Percentiles rank a stretch among this genome's conserved stretches.
Conservation (phyloP, 306 rosid species). For the Quercus aquifolioides region DNA sequence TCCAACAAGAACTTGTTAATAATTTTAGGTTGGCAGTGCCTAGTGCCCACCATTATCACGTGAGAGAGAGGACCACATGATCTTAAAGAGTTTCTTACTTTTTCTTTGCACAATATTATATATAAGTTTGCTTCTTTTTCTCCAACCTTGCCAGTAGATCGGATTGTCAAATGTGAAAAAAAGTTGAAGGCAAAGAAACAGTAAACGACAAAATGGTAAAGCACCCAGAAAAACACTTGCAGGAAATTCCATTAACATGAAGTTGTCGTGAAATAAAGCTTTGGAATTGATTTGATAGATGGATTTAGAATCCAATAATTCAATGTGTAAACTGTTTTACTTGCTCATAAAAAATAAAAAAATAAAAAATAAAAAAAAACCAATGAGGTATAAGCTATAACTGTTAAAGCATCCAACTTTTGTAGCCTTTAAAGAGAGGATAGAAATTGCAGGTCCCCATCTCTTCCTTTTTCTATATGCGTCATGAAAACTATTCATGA, state of each 20-base stretch:
- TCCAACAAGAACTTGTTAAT: no score
- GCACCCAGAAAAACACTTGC: neutral
- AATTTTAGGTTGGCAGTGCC: no score
- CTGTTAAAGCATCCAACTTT: neutral
- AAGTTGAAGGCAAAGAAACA: neutral
- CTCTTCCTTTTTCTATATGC: neutral
- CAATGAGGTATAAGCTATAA: no score
- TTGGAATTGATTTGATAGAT: neutral
- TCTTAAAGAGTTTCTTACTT: no score
- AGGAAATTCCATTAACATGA: neutral
- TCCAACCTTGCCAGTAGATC: no score
- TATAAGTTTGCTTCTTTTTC: no score
- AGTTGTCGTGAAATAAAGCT: neutral
- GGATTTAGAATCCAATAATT: neutral
- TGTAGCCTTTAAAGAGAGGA: neutral
- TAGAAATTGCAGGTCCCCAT: no score
- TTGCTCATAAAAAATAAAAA: no score
- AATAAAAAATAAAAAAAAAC: no score
- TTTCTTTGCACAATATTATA: no score
- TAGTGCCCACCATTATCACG: no score
- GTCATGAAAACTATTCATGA: neutral
- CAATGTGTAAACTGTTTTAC: neutral
- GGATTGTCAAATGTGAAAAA: neutral
- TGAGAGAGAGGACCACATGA: no score
- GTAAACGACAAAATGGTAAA: neutral